Percentiles rank a stretch among this genome's conserved stretches.
Conservation (phyloP, 371 early-diverging fungal genomes). For the Zychaea mexicana region DNA sequence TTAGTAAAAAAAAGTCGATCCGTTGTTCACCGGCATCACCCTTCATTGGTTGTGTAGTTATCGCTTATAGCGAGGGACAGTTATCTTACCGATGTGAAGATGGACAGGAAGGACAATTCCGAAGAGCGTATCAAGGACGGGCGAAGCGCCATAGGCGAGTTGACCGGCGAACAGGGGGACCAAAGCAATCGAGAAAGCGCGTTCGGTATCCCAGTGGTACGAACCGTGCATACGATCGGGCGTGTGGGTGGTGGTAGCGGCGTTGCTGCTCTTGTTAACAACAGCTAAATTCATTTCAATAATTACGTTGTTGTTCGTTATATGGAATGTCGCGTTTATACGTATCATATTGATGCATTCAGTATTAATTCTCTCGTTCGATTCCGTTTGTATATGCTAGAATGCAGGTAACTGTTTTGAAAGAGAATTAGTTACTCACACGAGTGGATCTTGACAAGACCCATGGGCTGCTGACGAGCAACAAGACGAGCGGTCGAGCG, state of each 20-base stretch:
- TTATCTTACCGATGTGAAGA: conserved; percentile 79
- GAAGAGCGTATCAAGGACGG: conserved; percentile 85
- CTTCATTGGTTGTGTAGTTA: too few species aligned
- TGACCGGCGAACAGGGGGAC: conserved; percentile 81
- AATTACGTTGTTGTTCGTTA: too few species aligned
- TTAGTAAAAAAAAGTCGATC: not conserved
- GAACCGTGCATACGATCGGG: conserved; percentile 53
- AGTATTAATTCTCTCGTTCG: not conserved
- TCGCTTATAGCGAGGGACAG: not conserved
- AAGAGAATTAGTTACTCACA: conserved; percentile 28
- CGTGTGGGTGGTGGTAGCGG: conserved; percentile 21
- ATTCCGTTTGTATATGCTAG: not conserved
- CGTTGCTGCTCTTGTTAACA: conserved; percentile 29
- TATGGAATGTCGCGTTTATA: conserved; percentile 2
- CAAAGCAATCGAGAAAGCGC: conserved; percentile 73
- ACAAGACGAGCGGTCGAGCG: conserved; percentile 40
- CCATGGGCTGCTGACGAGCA: conserved; percentile 50
- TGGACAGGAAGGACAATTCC: conserved; percentile 92
- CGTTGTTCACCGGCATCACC: not conserved
- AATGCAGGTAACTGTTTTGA: not conserved
- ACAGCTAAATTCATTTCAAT: conserved; percentile 20
- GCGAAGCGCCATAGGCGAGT: conserved; percentile 77
- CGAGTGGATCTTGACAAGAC: conserved; percentile 53
- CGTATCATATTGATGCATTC: too few species aligned
- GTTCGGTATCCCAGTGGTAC: conserved; percentile 91